These are phyloP conservation scores for Solanum etuberosum DNA, from an alignment of 257 asterid species.

Conservation along the genomic window DNA sequence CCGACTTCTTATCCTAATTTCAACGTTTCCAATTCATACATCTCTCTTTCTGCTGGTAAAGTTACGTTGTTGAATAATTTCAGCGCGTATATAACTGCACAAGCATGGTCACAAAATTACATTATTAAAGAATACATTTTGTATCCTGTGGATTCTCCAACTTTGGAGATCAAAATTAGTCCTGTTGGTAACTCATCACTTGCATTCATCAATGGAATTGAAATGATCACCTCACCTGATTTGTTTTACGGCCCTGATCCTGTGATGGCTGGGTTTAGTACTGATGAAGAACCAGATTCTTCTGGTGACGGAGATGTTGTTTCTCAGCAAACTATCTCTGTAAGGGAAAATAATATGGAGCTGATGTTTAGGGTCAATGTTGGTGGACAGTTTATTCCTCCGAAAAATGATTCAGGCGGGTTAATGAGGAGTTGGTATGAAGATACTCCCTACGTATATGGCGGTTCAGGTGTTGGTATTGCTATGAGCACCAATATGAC, in stretches of 20 bases:
- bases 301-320: slow-evolving; percentile 5
- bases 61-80: slow-evolving; percentile 52
- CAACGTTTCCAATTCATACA: slow-evolving; percentile 53
- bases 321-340: slow-evolving; percentile 17
- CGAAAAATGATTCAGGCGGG: slow-evolving; percentile 52
- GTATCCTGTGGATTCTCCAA: slow-evolving; percentile 24
- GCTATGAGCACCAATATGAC: slow-evolving; percentile 17
- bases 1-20: slow-evolving; percentile 59
- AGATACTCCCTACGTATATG: slow-evolving; percentile 49
- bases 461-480: slow-evolving; percentile 30
- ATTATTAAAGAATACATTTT: slow-evolving; percentile 65
- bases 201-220: slow-evolving; percentile 80
- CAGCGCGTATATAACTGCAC: slow-evolving; percentile 57
- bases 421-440: slow-evolving; percentile 87
- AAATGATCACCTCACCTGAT: slow-evolving; percentile 43
- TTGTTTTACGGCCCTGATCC: slow-evolving; percentile 27
- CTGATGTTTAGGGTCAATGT: slow-evolving; percentile 64
- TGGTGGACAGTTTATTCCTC: slow-evolving; percentile 57
- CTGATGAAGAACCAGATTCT: not conserved
- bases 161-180: slow-evolving; percentile 41
- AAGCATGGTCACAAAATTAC: slow-evolving; percentile 76
- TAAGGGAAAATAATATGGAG: slow-evolving; percentile 34
- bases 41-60: slow-evolving; percentile 41
- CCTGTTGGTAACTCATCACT: slow-evolving; percentile 41
- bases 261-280: slow-evolving; percentile 26